These are phyloP conservation scores for Ophiostoma ulmi DNA, from an alignment of 2,329 filamentous ascomycete genomes.

Conservation along the genomic window DNA sequence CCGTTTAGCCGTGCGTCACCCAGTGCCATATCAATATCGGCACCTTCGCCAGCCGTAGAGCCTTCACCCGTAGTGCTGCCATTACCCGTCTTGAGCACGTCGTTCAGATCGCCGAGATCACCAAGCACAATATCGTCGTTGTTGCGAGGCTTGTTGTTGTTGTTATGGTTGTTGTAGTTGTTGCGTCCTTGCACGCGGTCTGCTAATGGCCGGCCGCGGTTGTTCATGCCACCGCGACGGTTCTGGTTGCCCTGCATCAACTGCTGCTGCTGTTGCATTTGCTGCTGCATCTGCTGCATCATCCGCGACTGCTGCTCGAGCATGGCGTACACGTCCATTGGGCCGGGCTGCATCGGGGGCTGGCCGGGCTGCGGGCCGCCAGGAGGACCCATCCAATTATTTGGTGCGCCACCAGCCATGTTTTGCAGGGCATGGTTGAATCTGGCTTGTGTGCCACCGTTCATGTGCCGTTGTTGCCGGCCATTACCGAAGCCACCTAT, in stretches of 20 bases:
- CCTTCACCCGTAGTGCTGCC: constrained; percentile 34
- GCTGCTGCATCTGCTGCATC: constrained; percentile 70
- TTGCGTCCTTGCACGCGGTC: constrained; percentile 61
- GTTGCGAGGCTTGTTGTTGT: constrained; percentile 48
- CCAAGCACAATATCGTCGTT: constrained; percentile 38
- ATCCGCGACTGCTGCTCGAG: constrained; percentile 83
- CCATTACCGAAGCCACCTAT: constrained; percentile 33
- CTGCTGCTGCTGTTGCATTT: constrained; percentile 50
- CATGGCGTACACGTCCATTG: constrained; percentile 63
- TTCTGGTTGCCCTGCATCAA: constrained; percentile 48
- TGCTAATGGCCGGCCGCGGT: constrained; percentile 47
- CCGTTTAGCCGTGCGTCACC: constrained; percentile 58
- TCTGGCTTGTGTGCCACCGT: constrained; percentile 45
- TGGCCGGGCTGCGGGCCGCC: constrained; percentile 38
- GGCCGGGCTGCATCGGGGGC: constrained; percentile 36
- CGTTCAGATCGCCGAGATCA: constrained; percentile 34
- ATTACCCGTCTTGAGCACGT: constrained; percentile 27
- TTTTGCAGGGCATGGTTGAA: constrained; percentile 49
- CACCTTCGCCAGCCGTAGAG: constrained; percentile 34
- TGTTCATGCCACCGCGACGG: constrained; percentile 39
- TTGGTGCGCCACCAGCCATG: constrained; percentile 35
- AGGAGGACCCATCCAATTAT: constrained; percentile 35
- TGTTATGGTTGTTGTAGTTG: constrained; percentile 45
- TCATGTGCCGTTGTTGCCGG: constrained; percentile 39
- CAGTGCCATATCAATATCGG: constrained; percentile 58